These are phyloP conservation scores for Claviceps sp. DNA, from an alignment of 2,329 filamentous ascomycete species.

Conservation along the genomic window DNA sequence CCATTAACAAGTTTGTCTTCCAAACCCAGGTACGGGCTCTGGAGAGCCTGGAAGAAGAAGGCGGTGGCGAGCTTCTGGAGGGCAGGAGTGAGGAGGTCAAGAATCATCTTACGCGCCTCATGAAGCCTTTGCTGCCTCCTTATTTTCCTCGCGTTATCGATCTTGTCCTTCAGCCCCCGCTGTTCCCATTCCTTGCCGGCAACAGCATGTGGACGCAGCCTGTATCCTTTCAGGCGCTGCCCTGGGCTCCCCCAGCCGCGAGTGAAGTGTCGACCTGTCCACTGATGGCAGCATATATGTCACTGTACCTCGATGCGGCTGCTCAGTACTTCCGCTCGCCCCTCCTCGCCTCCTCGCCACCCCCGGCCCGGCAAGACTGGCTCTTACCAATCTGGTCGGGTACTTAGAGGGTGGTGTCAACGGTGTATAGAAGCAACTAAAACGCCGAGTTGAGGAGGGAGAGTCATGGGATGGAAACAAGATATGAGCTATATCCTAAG, in stretches of 20 bases:
- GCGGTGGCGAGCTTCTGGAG: constrained; percentile 80
- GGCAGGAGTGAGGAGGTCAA: constrained; percentile 92
- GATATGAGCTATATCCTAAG: no score
- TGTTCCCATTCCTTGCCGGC: constrained; percentile 65
- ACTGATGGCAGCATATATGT: constrained; percentile 64
- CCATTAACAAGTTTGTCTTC: constrained; percentile 94
- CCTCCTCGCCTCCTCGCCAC: constrained; percentile 56
- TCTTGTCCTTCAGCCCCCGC: constrained; percentile 70
- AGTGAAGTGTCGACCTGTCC: constrained; percentile 63
- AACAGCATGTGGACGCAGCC: constrained; percentile 72
- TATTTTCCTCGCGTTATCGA: constrained; percentile 73
- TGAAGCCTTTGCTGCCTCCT: constrained; percentile 75
- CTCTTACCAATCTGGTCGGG: constrained; percentile 75
- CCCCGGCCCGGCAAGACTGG: constrained; percentile 55
- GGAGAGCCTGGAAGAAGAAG: constrained; percentile 93
- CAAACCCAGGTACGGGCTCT: constrained; percentile 77
- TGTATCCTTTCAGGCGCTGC: constrained; percentile 53
- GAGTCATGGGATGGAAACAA: constrained; percentile 13
- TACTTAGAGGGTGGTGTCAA: constrained; percentile 67
- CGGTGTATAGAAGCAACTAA: constrained; percentile 24
- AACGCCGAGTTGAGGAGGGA: constrained; percentile 16
- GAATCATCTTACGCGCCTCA: constrained; percentile 67
- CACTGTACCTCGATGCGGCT: constrained; percentile 52
- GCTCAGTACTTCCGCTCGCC: constrained; percentile 71
- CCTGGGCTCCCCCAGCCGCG: constrained; percentile 71